Base-by-base conservation (phyloP, 139 green algal genomes). In the Spirogloea muscicola region DNA sequence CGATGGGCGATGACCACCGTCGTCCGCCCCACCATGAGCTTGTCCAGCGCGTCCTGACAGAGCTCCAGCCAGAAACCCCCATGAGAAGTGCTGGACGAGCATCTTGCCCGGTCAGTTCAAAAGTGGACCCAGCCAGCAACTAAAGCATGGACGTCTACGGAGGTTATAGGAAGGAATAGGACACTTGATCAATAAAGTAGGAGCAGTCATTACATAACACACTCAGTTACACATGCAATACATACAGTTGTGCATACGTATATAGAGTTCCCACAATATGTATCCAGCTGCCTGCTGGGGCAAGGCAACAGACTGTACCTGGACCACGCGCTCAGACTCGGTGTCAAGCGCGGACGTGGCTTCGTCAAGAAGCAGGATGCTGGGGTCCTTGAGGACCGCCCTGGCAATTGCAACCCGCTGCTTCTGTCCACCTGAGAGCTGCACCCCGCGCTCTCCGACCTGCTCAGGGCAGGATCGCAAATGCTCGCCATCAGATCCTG, bases 1-100 rank as follows among this genome's bases (percentile, higher is more conserved):
- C 90, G 80, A 82, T 97, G 92, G 1, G 92, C 92, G 46, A 97
- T 88, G 46, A 97, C 86, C 6, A 97, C 61, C 1, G 83, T 94
- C n/a, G 92, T 97, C 57, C 91, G 83, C 27, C 65, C 62, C 3
- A 65, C 58, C 90, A 97, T 92, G 1, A 96, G 76, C 10, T 2
- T 43, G 58, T 91, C 87, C 43, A 91, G 79, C 27, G 87, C 81
- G 1, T 76, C 88, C 80, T 96, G 89, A 40, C 96, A 88, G 18
- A 91, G 66, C 21, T 81, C 81, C 85, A 55, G n/a, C 21, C 46
- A 55, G 46, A 21, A 21, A 55, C 21, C 21, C 21, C 21, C 21
- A 21, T 21, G n/a, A 55, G 46, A 21, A 21, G 57, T 16, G 57
- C 29, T 16, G 31, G 13, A 10, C 29, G n/a, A 55, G n/a, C 21